These are phyloP conservation scores for Paulownia fortunei DNA, from an alignment of 257 asterid genomes.

Conservation along the genomic window DNA sequence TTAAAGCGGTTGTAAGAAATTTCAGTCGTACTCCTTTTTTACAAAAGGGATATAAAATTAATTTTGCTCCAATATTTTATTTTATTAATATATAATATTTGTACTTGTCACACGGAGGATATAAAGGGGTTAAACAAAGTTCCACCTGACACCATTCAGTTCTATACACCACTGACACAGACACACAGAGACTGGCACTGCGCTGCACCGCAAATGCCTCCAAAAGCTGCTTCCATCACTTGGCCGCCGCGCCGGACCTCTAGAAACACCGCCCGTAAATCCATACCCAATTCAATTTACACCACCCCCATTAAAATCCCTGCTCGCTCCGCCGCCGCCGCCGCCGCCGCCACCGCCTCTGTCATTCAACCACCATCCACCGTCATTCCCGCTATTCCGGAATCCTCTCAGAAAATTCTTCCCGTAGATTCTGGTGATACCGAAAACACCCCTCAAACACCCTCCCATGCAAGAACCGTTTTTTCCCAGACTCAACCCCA, in stretches of 20 bases:
- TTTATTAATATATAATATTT: too few species aligned
- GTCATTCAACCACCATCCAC: not conserved
- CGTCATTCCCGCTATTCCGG: not conserved
- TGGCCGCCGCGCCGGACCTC: slow-evolving; percentile 20
- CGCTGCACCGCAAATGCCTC: slow-evolving; percentile 37
- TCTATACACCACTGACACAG: too few species aligned
- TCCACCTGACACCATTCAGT: too few species aligned
- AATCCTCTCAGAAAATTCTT: not conserved
- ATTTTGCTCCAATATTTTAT: too few species aligned
- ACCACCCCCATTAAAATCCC: not conserved
- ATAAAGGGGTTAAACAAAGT: too few species aligned
- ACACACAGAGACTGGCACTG: not conserved
- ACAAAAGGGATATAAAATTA: too few species aligned
- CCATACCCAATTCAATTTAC: not conserved
- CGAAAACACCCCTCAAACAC: not conserved
- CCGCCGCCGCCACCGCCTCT: slow-evolving; percentile 8
- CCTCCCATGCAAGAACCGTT: not conserved
- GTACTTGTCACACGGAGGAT: too few species aligned
- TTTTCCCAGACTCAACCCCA: not conserved
- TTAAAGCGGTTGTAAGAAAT: too few species aligned
- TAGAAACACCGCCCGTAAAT: slow-evolving; percentile 31
- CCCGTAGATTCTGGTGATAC: not conserved
- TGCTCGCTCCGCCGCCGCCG: not conserved
- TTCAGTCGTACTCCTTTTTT: too few species aligned
- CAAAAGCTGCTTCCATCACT: slow-evolving; percentile 26